phyloP scores from a whole-genome alignment of 1,139 yeast species.

The Pichia sp. region DNA sequence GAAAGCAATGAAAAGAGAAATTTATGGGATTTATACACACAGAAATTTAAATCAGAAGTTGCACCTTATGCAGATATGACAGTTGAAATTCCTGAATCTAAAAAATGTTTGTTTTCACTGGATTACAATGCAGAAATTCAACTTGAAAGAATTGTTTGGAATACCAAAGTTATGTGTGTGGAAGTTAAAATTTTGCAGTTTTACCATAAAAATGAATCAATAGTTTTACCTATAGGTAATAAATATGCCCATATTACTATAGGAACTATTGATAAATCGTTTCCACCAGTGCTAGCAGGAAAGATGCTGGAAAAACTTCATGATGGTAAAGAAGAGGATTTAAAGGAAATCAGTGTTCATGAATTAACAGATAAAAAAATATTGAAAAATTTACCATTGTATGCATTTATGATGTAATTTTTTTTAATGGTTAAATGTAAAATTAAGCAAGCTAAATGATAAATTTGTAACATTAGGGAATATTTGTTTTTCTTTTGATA shows the following conservation, averaged over 20 bases:
- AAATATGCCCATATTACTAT: constrained; percentile 65
- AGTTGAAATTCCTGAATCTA: constrained; percentile 15
- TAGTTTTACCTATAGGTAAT: constrained; percentile 34
- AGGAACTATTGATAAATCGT: constrained; percentile 39
- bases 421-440: neutral
- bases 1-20: constrained; percentile 19
- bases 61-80: constrained; percentile 1
- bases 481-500: too few species aligned
- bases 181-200: constrained; percentile 39
- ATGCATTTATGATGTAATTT: constrained; percentile 16
- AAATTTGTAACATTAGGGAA: too few species aligned
- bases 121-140: constrained; percentile 31
- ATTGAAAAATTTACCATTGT: constrained; percentile 18
- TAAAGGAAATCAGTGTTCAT: constrained; percentile 7
- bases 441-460: too few species aligned
- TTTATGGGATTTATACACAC: constrained; percentile 20
- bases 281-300: constrained; percentile 30
- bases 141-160: constrained; percentile 44
- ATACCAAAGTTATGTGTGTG: constrained; percentile 50
- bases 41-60: constrained; percentile 14
- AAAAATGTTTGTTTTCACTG: constrained; percentile 23
- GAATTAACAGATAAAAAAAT: constrained; percentile 13
- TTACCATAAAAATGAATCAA: constrained; percentile 15
- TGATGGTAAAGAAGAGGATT: constrained; percentile 9
- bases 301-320: constrained; percentile 33